These are phyloP conservation scores for Solanum virginianum DNA, from an alignment of 257 asterid genomes.

Conservation along the genomic window DNA sequence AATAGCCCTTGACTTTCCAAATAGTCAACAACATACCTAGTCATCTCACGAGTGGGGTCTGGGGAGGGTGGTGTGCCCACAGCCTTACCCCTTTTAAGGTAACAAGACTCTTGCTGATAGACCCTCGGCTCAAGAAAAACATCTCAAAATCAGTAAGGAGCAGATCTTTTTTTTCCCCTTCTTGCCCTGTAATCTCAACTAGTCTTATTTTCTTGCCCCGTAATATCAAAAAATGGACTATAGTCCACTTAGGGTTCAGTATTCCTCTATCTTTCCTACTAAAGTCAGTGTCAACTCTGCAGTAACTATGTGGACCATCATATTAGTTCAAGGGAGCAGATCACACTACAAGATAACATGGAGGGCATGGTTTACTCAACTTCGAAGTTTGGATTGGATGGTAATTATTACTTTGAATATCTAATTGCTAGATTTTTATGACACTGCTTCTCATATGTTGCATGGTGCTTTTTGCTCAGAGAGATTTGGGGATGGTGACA, in stretches of 20 bases:
- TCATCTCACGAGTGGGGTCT: not conserved
- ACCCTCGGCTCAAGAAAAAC: not conserved
- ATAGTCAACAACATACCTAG: not conserved
- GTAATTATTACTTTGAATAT: constrained; percentile 32
- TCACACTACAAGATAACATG: constrained; percentile 89
- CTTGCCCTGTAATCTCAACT: not conserved
- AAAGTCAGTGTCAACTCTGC: constrained; percentile 18
- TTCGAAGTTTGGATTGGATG: constrained; percentile 92
- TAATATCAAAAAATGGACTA: not conserved
- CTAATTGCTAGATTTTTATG: not conserved
- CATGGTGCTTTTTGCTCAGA: constrained; percentile 29
- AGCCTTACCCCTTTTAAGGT: not conserved
- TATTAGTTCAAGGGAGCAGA: constrained; percentile 95
- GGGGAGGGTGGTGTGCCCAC: not conserved
- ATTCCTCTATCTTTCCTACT: not conserved
- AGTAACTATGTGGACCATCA: constrained; percentile 94
- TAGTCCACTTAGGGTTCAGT: not conserved
- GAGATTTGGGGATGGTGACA: constrained; percentile 97
- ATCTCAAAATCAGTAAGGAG: not conserved
- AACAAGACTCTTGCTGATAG: not conserved
- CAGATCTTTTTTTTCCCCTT: not conserved
- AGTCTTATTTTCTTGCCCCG: not conserved
- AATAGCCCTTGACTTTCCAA: not conserved
- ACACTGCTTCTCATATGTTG: constrained; percentile 1
- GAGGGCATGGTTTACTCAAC: constrained; percentile 78